Base-by-base conservation (phyloP, 2,329 filamentous ascomycete genomes). In the Coniochaeta hoffmannii region DNA sequence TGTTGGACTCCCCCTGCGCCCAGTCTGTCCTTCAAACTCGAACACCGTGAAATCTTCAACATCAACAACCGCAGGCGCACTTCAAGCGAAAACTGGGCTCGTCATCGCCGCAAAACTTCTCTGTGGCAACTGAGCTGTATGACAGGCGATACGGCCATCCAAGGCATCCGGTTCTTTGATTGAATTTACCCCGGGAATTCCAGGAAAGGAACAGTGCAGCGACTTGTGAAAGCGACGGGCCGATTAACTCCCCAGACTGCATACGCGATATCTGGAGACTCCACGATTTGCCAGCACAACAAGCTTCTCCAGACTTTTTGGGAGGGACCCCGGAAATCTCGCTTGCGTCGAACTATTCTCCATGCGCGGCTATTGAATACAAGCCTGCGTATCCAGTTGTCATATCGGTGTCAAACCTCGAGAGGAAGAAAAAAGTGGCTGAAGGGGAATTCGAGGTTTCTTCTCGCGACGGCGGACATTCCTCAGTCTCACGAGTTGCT, bases 341-440 rank as follows among this genome's bases (percentile, higher is more conserved):
- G 49, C 49, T 34, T 31, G 49, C 4, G 30, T 31, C 8, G 49
- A 15, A 9, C 36, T 41, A 15, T 28, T 34, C n/a, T 51, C n/a
- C 28, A 31, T 34, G 30, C 31, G 31, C 31, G 50, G 24, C 34
- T 35, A 53, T 53, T 53, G 50, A 53, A 36, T 36, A 53, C 31
- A n/a, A n/a, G 49, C 31, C 28, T 31, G 49, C 28, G 28, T 32
- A 22, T 28, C 49, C 49, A 31, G 50, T 35, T n/a, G 11, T 53
- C 32, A 50, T 52, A 24, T 53, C 38, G 52, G 53, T 38, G 34
- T 51, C 53, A 54, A 54, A n/a, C n/a, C n/a, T n/a, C n/a, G n/a
- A n/a, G n/a, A n/a, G n/a, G n/a, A n/a, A n/a, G n/a, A 57, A 56
- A 58, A 56, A 44, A 56, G n/a, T 38, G 8, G 30, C 28, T 38